Evolutionary conservation across 108 stramenopile species (phyloP).

Genomic region (Nitzschia sp.): DNA sequence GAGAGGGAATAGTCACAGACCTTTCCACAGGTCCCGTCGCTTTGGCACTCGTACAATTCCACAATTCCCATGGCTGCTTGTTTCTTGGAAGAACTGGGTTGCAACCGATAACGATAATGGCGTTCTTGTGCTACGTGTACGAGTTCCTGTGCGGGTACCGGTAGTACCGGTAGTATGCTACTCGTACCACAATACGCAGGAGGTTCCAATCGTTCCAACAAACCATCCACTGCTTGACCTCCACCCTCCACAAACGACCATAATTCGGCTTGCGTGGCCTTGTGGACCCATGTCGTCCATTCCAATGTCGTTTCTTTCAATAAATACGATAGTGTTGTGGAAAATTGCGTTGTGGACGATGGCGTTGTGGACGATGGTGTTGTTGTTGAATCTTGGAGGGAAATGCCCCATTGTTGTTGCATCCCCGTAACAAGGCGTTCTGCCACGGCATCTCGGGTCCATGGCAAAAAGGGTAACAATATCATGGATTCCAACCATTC

Average conservation of each 20-base stretch:
- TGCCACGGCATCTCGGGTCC: neutral
- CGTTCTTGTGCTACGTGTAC: too few relatives aligned
- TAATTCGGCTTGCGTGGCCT: conserved; percentile 7
- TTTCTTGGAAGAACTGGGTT: too few relatives aligned
- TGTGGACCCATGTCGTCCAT: conserved; percentile 37
- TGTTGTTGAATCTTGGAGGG: too few relatives aligned
- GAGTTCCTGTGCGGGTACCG: too few relatives aligned
- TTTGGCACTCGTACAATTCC: too few relatives aligned
- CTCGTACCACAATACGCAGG: neutral
- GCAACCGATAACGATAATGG: neutral
- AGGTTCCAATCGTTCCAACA: conserved; percentile 10
- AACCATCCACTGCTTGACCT: neutral
- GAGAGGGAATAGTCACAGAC: too few relatives aligned
- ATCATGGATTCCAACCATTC: too few relatives aligned
- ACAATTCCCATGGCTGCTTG: too few relatives aligned
- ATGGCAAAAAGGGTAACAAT: conserved; percentile 9
- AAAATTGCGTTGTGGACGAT: neutral
- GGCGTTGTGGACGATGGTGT: neutral
- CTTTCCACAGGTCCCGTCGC: too few relatives aligned
- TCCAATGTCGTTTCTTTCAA: conserved; percentile 19
- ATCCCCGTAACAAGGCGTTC: neutral
- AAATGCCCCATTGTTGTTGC: too few relatives aligned
- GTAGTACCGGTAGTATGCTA: too few relatives aligned
- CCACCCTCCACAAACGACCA: conserved; percentile 15
- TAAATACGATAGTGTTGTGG: neutral